Evolutionary conservation across 2,329 filamentous ascomycete genomes (phyloP).

Genomic region (Paecilomyces fulvus): DNA sequence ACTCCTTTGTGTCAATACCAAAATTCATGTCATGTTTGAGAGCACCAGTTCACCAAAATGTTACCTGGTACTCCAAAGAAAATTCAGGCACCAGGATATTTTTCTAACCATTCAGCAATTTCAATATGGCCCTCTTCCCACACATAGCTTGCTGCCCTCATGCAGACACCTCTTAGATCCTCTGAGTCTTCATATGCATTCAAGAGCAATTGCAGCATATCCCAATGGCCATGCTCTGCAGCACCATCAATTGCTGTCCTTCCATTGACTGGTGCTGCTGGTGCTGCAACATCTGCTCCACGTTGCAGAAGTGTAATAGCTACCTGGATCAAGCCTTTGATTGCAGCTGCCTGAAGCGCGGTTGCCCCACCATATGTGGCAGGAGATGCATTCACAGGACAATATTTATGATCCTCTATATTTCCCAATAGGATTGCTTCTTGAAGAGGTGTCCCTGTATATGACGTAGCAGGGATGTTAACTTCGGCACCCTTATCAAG

Average conservation of each 20-base stretch:
- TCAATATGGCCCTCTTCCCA: conserved; percentile 1
- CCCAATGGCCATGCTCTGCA: conserved; percentile 12
- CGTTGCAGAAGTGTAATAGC: conserved; percentile 7
- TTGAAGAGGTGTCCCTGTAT: too few relatives aligned
- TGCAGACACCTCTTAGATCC: not conserved
- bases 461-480: too few relatives aligned
- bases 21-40: too few relatives aligned
- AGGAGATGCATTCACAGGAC: conserved; percentile 9
- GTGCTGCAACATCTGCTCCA: conserved; percentile 10
- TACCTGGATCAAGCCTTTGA: not conserved
- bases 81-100: not conserved
- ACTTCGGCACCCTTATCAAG: too few relatives aligned
- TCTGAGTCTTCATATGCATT: not conserved
- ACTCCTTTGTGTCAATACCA: too few relatives aligned
- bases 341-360: conserved; percentile 6
- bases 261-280: conserved; percentile 7
- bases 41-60: too few relatives aligned
- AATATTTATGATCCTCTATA: too few relatives aligned
- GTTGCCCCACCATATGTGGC: not conserved
- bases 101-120: conserved; percentile 1
- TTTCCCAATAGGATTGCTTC: too few relatives aligned
- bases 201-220: not conserved
- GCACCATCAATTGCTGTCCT: conserved; percentile 19
- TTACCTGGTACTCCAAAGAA: too few relatives aligned
- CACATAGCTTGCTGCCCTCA: not conserved